Conservation (phyloP, 2,329 filamentous ascomycete species). For the Fusarium sp. region DNA sequence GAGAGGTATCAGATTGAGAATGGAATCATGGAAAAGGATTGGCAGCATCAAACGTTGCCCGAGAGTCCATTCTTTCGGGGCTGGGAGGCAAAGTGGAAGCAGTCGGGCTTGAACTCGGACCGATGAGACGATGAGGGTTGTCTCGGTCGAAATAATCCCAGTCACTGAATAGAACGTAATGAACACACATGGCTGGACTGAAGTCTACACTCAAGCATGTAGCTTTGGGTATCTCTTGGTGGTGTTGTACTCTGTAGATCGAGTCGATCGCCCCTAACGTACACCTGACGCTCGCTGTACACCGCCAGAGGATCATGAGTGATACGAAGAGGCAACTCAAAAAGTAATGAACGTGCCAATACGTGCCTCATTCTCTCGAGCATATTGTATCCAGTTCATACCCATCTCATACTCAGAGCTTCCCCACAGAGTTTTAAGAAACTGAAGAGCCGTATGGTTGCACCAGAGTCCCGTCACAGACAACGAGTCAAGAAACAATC, state of each 20-base stretch:
- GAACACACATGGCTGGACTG: neutral
- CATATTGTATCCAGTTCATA: conserved; percentile 15
- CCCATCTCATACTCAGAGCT: neutral
- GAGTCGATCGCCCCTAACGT: neutral
- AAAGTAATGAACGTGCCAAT: conserved; percentile 18
- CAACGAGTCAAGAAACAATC: neutral
- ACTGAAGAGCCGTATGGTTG: conserved; percentile 16
- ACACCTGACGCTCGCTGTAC: neutral
- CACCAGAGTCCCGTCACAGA: conserved; percentile 15
- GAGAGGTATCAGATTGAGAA: conserved; percentile 72
- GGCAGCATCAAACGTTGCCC: conserved; percentile 75
- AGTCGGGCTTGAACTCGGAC: too few species aligned
- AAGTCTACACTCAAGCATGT: neutral
- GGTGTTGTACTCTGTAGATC: neutral
- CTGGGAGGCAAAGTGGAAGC: conserved; percentile 62
- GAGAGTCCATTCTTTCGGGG: conserved; percentile 81
- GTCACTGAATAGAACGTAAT: neutral
- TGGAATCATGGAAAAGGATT: conserved; percentile 68
- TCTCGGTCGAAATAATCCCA: neutral
- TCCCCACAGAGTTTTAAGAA: conserved; percentile 5
- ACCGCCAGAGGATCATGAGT: neutral
- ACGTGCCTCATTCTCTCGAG: conserved; percentile 4
- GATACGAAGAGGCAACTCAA: neutral
- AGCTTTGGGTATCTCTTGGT: neutral
- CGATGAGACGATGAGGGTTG: too few species aligned